Conservation (phyloP, 2,329 filamentous ascomycete species). For the Colletotrichum viniferum region DNA sequence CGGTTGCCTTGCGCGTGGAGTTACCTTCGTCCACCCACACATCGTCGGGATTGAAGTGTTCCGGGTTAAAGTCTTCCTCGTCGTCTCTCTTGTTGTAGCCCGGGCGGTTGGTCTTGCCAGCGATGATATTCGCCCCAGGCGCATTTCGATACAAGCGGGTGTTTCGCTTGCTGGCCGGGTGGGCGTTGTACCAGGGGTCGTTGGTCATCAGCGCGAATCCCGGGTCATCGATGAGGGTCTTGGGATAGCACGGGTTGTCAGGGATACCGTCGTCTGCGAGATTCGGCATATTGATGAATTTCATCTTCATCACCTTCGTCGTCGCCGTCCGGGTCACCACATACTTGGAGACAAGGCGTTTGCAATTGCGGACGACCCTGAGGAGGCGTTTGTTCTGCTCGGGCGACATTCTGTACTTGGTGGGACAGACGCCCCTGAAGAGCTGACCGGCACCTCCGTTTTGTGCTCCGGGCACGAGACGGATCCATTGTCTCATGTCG, state of each 20-base stretch:
- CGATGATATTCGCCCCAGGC: not conserved
- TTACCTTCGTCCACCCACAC: not conserved
- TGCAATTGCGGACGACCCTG: not conserved
- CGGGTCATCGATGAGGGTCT: constrained; percentile 19
- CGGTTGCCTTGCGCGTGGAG: not conserved
- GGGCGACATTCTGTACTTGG: not conserved
- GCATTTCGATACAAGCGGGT: not conserved
- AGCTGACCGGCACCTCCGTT: constrained; percentile 17
- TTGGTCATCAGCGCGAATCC: constrained; percentile 25
- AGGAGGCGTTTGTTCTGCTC: not conserved
- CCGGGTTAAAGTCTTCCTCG: not conserved
- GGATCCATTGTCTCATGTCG: constrained; percentile 5
- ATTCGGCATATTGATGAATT: constrained; percentile 1
- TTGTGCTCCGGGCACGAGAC: constrained; percentile 1
- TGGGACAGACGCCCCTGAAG: constrained; percentile 8
- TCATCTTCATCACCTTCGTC: not conserved
- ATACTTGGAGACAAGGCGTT: not conserved
- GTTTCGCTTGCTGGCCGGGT: not conserved
- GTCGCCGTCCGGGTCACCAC: not conserved
- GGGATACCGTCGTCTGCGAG: constrained; percentile 22
- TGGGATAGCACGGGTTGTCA: constrained; percentile 27
- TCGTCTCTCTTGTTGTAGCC: not conserved
- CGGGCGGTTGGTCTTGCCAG: not conserved
- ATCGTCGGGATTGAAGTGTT: not conserved
- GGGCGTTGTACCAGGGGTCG: constrained; percentile 22